phyloP scores from a whole-genome alignment of 768 basidiomycete species.

The Russula dissimulans region DNA sequence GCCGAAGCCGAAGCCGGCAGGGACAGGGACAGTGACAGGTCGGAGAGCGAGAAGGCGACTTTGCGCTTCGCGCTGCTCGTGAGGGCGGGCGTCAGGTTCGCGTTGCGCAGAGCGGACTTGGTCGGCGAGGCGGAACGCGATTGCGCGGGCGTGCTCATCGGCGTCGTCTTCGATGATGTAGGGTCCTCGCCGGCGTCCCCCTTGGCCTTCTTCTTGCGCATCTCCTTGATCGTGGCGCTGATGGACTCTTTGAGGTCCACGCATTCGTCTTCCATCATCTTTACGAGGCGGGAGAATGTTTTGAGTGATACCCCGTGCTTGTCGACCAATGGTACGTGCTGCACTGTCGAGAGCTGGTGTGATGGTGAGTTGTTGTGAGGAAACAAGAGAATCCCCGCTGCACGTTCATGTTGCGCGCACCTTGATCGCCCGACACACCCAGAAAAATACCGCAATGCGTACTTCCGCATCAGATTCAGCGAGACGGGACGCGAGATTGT shows the following conservation, averaged over 20 bases:
- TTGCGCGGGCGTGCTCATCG: neutral
- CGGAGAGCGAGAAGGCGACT: constrained; percentile 13
- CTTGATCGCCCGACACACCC: constrained; percentile 16
- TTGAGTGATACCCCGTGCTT: constrained; percentile 1
- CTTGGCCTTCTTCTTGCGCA: constrained; percentile 5
- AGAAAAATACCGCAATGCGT: constrained; percentile 9
- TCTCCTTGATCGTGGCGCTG: neutral
- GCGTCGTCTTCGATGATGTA: neutral
- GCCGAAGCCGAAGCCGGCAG: neutral
- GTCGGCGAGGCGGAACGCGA: constrained; percentile 14
- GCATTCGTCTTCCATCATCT: constrained; percentile 9
- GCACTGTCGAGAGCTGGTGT: neutral
- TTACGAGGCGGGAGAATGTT: neutral
- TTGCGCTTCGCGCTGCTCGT: constrained; percentile 11
- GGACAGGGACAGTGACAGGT: neutral
- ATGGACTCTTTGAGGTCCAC: constrained; percentile 5
- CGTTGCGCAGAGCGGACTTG: constrained; percentile 14
- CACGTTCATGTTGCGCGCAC: neutral
- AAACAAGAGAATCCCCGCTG: no score
- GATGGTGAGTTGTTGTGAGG: neutral
- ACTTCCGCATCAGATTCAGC: constrained; percentile 4
- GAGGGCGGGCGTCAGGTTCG: neutral
- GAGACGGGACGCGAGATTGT: neutral
- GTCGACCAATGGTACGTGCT: neutral
- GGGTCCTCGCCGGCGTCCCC: neutral